Percentiles rank a stretch among this genome's conserved stretches.
Conservation (phyloP, 164 flowering plant genomes). For the Chimonanthus salicifolius region DNA sequence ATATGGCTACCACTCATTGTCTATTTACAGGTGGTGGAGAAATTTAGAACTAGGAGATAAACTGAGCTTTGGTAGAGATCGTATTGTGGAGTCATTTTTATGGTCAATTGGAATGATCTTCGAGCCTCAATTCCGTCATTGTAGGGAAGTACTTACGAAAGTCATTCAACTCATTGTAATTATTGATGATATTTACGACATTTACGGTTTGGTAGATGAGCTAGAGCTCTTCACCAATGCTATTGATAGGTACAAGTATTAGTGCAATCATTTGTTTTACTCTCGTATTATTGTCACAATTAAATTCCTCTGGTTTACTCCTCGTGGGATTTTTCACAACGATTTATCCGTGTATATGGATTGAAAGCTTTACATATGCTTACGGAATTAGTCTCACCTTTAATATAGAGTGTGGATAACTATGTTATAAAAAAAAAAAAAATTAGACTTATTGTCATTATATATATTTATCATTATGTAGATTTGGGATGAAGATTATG, state of each 20-base stretch:
- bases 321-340: too few relatives aligned
- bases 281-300: neutral
- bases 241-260: constrained; percentile 26
- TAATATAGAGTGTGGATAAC: too few relatives aligned
- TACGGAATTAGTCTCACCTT: too few relatives aligned
- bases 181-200: constrained; percentile 42
- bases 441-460: too few relatives aligned
- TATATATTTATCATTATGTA: too few relatives aligned
- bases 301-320: too few relatives aligned
- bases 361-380: too few relatives aligned
- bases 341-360: too few relatives aligned
- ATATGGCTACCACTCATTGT: too few relatives aligned
- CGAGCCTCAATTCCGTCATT: constrained; percentile 25
- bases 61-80: constrained; percentile 32
- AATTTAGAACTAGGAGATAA: constrained; percentile 18
- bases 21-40: neutral
- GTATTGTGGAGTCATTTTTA: constrained; percentile 34
- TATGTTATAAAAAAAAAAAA: too few relatives aligned
- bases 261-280: neutral
- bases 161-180: constrained; percentile 15
- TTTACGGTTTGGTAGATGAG: constrained; percentile 38
- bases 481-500: too few relatives aligned
- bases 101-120: constrained; percentile 24
- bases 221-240: constrained; percentile 35
- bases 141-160: constrained; percentile 26